Base-by-base conservation (phyloP, 1,284 basidiomycete genomes). In the Sutorius eximius region DNA sequence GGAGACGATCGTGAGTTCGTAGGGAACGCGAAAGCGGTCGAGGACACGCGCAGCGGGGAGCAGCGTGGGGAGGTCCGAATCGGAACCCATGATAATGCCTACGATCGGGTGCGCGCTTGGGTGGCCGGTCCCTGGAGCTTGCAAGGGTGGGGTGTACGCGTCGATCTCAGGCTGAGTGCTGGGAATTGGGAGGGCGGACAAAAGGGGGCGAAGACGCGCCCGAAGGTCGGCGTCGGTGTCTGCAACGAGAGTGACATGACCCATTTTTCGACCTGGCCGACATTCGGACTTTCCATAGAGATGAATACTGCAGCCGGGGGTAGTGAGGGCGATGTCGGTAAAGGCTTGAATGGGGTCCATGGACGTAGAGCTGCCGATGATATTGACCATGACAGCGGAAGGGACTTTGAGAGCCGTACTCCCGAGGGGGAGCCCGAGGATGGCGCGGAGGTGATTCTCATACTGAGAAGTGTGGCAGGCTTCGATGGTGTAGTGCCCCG, bases 401-500 rank as follows among this genome's bases (percentile, higher is more conserved):
- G 91, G 87, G 5, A 97, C 95, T 65, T 93, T 93, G 59, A 99
- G 83, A 0, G 82, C 77, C 1, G 95, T 95, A 15, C 89, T 91
- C 22, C 96, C 96, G 16, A 99, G 82, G 2, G 96, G 95, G 11
- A 98, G 81, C 38, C 82, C 84, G 20, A 98, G 85, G 70, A 99
- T 95, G n/a, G 95, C 93, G 33, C 95, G 93, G 38, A 99, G 86
- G 72, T 99, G 97, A 67, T 98, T 98, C 72, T 96, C 95, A 76
- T 95, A 99, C 75, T 99, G 97, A 13, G 94, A 98, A 3, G 94
- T 92, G 63, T 93, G 82, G 72, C 93, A 97, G 0, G 96, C 95
- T 75, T 98, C 96, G 68, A 99, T 98, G n/a, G 96, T 98, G 74
- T 98, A 98, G 72, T 99, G 97, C 0, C 96, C 96, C 10, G 95